Base-by-base conservation (phyloP, 2,329 filamentous ascomycete species). In the Colletotrichum higginsianum region DNA sequence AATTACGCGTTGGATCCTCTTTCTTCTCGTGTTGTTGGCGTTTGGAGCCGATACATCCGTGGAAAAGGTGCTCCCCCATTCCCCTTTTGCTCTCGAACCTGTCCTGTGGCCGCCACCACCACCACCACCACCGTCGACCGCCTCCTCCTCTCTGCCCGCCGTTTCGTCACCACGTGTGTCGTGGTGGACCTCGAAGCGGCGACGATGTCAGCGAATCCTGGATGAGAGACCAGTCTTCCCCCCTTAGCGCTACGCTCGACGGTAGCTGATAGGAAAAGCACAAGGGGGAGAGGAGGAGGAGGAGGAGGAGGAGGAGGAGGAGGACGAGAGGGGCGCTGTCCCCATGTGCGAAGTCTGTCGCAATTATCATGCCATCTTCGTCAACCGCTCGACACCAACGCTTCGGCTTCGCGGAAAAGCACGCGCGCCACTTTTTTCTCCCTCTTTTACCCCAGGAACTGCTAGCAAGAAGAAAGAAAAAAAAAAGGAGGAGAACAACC, bases 21-120 rank as follows among this genome's bases (percentile, higher is more conserved):
- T 21, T 11, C 46, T 13, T 11, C 46, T 13, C 44, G 46, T 35
- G n/a, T 23, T 69, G 60, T 44, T 40, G 30, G 6, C 30, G 3
- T 30, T 38, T 44, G 2, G n/a, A 60, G 66, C 66, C 66, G 66
- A 47, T n/a, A 18, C 56, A 65, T 62, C 66, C 66, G 61, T 65
- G 66, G 46, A 69, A 58, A 69, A 62, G 66, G 30, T 30, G 30
- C 9, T 8, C 30, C 23, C 8, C 26, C 50, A 21, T 18, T 44
- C 18, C 52, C 50, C 66, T 30, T 44, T 26, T 60, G 15, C 35
- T 42, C 12, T 57, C 23, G n/a, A 15, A 18, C 21, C 38, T 16
- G 38, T 26, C 21, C 38, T 16, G 38, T 26, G 38, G 30, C 30
- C 30, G 8, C 30, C 30, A 30, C 7, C 7, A 30, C 30, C 30